These are phyloP conservation scores for Wickerhamiella vanderwaltii DNA, from an alignment of 805 yeast species.

Conservation along the genomic window DNA sequence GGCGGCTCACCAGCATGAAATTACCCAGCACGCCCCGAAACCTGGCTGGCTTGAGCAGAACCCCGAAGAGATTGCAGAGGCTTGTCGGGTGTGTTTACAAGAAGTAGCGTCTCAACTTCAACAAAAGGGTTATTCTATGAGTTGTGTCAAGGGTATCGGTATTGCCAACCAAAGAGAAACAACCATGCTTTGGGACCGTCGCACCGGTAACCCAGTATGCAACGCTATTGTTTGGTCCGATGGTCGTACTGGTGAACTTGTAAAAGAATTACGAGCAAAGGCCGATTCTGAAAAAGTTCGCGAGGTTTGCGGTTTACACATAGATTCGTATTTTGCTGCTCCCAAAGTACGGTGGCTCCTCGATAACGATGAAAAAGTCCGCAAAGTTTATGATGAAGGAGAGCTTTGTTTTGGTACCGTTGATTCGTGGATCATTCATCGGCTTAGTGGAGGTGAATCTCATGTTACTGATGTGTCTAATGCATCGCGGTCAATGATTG, in stretches of 20 bases:
- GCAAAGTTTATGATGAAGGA: conserved; percentile 58
- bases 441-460: conserved; percentile 51
- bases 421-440: conserved; percentile 86
- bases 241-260: conserved; percentile 68
- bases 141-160: conserved; percentile 60
- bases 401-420: conserved; percentile 87
- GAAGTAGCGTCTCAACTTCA: conserved; percentile 27
- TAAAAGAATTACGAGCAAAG: conserved; percentile 45
- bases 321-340: conserved; percentile 85
- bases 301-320: conserved; percentile 68
- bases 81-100: conserved; percentile 62
- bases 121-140: conserved; percentile 23
- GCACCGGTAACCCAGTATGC: conserved; percentile 69
- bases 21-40: conserved; percentile 36
- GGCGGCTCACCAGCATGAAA: conserved; percentile 83
- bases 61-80: conserved; percentile 69
- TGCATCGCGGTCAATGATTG: conserved; percentile 82
- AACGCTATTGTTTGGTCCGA: conserved; percentile 96
- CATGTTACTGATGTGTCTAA: conserved; percentile 81
- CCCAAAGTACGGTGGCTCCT: conserved; percentile 81
- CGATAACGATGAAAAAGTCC: conserved; percentile 59
- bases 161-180: conserved; percentile 96
- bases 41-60: conserved; percentile 81
- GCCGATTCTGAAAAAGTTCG: conserved; percentile 47
- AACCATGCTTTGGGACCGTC: conserved; percentile 68